phyloP scores from a whole-genome alignment of 2,329 filamentous ascomycete species.

The Aspergillus sp. region DNA sequence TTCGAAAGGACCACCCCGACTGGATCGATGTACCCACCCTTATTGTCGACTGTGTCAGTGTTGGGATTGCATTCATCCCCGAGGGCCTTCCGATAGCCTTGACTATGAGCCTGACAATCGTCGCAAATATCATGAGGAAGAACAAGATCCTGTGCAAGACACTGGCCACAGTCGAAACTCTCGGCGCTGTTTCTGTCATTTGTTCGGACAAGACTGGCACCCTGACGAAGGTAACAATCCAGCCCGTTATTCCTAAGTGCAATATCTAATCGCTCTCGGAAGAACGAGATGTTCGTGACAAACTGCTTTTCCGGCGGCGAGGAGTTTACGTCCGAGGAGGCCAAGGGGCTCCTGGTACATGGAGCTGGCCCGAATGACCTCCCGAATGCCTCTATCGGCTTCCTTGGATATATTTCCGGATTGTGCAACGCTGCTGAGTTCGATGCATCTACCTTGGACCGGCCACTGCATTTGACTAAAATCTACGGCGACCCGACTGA shows the following conservation, averaged over 20 bases:
- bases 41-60: constrained; percentile 70
- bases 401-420: constrained; percentile 60
- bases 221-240: constrained; percentile 18
- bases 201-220: constrained; percentile 73
- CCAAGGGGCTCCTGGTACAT: constrained; percentile 42
- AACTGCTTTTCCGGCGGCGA: constrained; percentile 61
- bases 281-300: constrained; percentile 72
- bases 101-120: constrained; percentile 70
- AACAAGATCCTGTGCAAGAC: constrained; percentile 78
- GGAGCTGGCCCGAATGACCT: not conserved
- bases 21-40: constrained; percentile 72
- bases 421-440: constrained; percentile 76
- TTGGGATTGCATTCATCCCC: constrained; percentile 73
- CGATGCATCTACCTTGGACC: constrained; percentile 60
- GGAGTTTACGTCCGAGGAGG: constrained; percentile 52
- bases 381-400: constrained; percentile 38
- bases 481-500: constrained; percentile 76
- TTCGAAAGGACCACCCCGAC: constrained; percentile 62
- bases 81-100: constrained; percentile 70
- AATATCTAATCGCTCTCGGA: too few relatives aligned
- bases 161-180: constrained; percentile 72
- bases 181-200: constrained; percentile 69
- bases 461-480: constrained; percentile 59
- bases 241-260: too few relatives aligned
- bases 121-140: constrained; percentile 71